Evolutionary conservation across 2,329 filamentous ascomycete species (phyloP), one percentile per base, ranked within the genome.

Genomic region (Ascochyta pisi): DNA sequence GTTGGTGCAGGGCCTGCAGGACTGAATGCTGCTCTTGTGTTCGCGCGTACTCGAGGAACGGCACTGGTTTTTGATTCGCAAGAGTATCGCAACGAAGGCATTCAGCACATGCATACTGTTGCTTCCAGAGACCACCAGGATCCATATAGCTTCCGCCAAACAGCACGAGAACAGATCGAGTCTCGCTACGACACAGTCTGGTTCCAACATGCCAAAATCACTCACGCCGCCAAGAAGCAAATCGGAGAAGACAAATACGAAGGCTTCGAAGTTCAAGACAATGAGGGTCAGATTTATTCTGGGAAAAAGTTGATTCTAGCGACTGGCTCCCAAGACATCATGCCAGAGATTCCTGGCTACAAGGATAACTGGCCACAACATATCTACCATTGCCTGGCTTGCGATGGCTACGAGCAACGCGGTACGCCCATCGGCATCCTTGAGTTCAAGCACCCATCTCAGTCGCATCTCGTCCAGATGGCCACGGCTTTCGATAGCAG

Each of bases 371-470:
- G 84, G 84, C 66, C 69, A 0, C 22, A 34, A 5, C 69, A 73
- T 35, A 70, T 72, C 31, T 86, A 83, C 60, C 84, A 86, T 62
- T 87, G 84, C 61, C 77, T 87, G 1, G 85, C 82, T 62, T 87
- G 84, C 68, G 79, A 86, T 59, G 85, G 85, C 4, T 87, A 79
- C 65, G 85, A 88, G 58, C 82, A 86, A 46, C 77, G 80, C 13
- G 83, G 81, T 1, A 63, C 61, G 2, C 63, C 73, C 0, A 66
- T 71, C 5, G 71, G 70, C 3, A 57, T 74, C 16, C 58, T 74
- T 0, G 62, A 58, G 3, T 69, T 66, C 29, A 54, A 59, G 9
- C 60, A 49, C n/a, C 66, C 69, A 1, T 56, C 58, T 45, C 62
- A 58, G n/a, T 46, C 59, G 3, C 71, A 73, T 47, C 40, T 67